Percentiles rank a stretch among this genome's conserved stretches.
These are phyloP conservation scores for Clitopilus passeckerianus DNA, from an alignment of 768 basidiomycete species.

Conservation along the genomic window DNA sequence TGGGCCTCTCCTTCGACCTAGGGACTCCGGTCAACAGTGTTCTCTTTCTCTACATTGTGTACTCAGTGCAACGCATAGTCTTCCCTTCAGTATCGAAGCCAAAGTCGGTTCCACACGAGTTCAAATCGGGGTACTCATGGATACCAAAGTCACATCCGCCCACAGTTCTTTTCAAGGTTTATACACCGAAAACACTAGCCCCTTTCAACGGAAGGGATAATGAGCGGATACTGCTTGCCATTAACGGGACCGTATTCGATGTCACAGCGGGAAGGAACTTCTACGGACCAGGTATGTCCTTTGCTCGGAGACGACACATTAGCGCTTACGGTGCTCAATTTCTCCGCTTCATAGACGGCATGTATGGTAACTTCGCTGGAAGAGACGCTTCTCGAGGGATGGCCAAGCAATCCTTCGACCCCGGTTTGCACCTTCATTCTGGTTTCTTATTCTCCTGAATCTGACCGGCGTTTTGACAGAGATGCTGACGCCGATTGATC, in stretches of 20 bases:
- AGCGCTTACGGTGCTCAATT: neutral
- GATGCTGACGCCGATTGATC: slow-evolving; percentile 86
- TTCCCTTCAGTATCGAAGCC: slow-evolving; percentile 59
- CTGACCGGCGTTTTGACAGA: slow-evolving; percentile 35
- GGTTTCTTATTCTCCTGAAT: neutral
- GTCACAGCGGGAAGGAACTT: slow-evolving; percentile 87
- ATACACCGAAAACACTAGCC: slow-evolving; percentile 71
- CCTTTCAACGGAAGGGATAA: slow-evolving; percentile 62
- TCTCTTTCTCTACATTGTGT: slow-evolving; percentile 73
- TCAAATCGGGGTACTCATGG: slow-evolving; percentile 88
- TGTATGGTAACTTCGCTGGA: slow-evolving; percentile 98
- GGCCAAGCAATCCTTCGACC: slow-evolving; percentile 96
- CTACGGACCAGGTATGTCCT: slow-evolving; percentile 84
- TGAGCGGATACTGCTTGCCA: slow-evolving; percentile 76
- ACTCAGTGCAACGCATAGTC: slow-evolving; percentile 68
- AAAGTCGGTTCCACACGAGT: slow-evolving; percentile 54
- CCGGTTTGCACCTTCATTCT: slow-evolving; percentile 45
- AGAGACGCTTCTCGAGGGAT: slow-evolving; percentile 94
- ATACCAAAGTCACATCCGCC: slow-evolving; percentile 81
- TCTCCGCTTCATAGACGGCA: slow-evolving; percentile 61
- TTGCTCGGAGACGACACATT: neutral
- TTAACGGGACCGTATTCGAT: slow-evolving; percentile 88
- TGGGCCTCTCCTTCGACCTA: slow-evolving; percentile 41
- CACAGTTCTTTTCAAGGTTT: slow-evolving; percentile 71
- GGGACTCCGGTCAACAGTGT: slow-evolving; percentile 80